Evolutionary conservation across 192 early-diverging fungal genomes (phyloP), one percentile per base, ranked within the genome.

Genomic region (Podila verticillata): DNA sequence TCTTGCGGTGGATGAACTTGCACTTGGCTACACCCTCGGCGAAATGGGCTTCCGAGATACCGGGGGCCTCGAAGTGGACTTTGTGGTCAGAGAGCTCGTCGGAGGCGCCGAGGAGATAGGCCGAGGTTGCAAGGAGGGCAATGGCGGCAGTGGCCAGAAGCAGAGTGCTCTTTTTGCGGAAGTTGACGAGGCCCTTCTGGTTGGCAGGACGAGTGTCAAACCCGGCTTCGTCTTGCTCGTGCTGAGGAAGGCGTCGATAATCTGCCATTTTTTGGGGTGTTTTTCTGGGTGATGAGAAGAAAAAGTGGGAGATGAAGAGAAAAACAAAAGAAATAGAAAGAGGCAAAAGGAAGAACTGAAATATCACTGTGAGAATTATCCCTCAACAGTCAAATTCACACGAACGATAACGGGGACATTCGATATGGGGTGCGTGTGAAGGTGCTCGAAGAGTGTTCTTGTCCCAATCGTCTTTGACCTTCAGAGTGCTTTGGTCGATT

Each of bases 11-110:
- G 19, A 80, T 80, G 20, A 47, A 60, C n/a, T 54, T 39, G 29
- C 78, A 81, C 54, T 81, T 66, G 34, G 47, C 31, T 2, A 81
- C 26, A 44, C 72, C 81, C 6, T 29, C 59, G n/a, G 71, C 19
- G 57, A 82, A 75, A 1, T 44, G 35, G 13, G 65, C 44, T 3
- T 36, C 20, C 10, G 81, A 82, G 19, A 75, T 75, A 34, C 81
- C 79, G 28, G 66, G 60, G 19, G 19, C 15, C 15, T 63, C 29
- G 15, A 62, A 75, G 19, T 62, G 28, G 22, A 61, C 59, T 20
- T 20, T 28, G 26, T 57, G 48, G 56, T 63, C 49, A 13, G 68
- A 44, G 19, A 47, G 15, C 24, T 75, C 65, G 28, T 75, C 70
- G 17, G 61, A 36, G 22, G 61, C 19, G 20, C 61, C 74, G n/a